These are phyloP conservation scores for Dothistroma pini DNA, from an alignment of 2,329 filamentous ascomycete species.

Conservation along the genomic window DNA sequence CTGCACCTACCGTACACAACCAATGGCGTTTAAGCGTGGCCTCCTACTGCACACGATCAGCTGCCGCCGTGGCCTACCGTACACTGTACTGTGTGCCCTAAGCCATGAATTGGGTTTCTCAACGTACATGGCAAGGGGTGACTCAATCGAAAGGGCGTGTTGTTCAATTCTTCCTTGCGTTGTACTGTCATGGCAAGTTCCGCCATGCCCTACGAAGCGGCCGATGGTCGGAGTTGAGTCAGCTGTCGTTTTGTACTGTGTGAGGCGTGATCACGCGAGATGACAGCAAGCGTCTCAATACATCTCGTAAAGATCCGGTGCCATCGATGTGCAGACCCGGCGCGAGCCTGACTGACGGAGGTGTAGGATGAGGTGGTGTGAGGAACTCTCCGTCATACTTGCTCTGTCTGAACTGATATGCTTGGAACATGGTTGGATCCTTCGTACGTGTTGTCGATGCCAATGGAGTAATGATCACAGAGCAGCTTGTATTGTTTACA, in stretches of 20 bases:
- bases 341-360: not conserved
- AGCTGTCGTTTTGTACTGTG: not conserved
- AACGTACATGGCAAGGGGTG: not conserved
- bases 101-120: not conserved
- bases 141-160: conserved; percentile 1
- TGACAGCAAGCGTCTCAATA: not conserved
- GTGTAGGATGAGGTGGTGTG: not conserved
- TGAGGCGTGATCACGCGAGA: not conserved
- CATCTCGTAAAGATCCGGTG: not conserved
- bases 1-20: not conserved
- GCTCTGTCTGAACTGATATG: not conserved
- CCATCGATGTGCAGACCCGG: not conserved
- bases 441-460: not conserved
- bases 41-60: not conserved
- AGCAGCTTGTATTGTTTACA: too few species aligned
- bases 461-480: too few species aligned
- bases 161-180: not conserved
- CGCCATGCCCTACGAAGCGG: not conserved
- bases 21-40: not conserved
- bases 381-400: not conserved
- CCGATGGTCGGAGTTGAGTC: not conserved
- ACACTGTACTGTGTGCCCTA: not conserved
- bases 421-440: not conserved
- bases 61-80: not conserved
- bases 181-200: not conserved